These are phyloP conservation scores for Fistulifera pelliculosa DNA, from an alignment of 108 stramenopile genomes.

Conservation along the genomic window DNA sequence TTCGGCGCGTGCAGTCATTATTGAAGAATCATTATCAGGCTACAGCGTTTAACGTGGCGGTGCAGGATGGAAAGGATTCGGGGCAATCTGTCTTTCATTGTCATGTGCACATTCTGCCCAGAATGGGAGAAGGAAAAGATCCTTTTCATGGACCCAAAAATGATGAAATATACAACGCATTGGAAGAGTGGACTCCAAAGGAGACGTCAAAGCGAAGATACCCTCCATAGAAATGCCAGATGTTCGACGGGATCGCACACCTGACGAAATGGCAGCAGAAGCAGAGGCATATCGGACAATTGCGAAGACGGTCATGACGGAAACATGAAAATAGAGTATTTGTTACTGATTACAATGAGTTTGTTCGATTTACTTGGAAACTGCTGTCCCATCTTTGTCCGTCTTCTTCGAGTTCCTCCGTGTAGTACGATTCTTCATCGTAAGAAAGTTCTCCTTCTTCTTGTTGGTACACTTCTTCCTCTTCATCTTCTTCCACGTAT, in stretches of 20 bases:
- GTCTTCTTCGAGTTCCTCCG: too few species aligned
- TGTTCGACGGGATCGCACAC: conserved; percentile 67
- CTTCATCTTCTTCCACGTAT: too few species aligned
- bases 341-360: too few species aligned
- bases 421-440: too few species aligned
- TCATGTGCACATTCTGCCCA: conserved; percentile 85
- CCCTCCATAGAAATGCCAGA: conserved; percentile 56
- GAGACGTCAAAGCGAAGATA: conserved; percentile 24
- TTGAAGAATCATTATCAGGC: conserved; percentile 42
- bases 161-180: conserved; percentile 77
- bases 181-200: conserved; percentile 74
- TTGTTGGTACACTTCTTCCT: too few species aligned
- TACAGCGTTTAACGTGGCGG: conserved; percentile 77
- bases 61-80: conserved; percentile 77
- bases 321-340: too few species aligned
- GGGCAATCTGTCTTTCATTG: conserved; percentile 88
- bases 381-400: too few species aligned
- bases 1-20: conserved; percentile 56
- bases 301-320: too few species aligned
- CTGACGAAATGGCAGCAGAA: conserved; percentile 70
- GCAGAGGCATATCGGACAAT: conserved; percentile 40
- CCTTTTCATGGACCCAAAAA: conserved; percentile 66
- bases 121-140: conserved; percentile 11
- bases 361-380: too few species aligned
- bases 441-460: too few species aligned